These are phyloP conservation scores for Tetrastigma voinierianum DNA, from an alignment of 164 flowering plant genomes.

Conservation along the genomic window DNA sequence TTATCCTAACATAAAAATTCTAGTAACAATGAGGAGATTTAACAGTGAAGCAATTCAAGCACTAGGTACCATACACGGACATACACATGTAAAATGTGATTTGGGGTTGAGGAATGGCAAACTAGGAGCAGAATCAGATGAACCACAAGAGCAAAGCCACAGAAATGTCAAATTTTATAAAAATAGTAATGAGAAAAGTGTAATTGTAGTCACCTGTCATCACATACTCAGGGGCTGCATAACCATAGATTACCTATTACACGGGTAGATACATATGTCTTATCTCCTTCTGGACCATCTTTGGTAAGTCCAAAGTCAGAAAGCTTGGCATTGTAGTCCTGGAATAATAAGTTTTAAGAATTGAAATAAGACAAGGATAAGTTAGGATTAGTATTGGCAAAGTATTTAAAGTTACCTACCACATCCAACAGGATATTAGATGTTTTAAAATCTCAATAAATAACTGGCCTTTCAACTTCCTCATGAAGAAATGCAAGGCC, in stretches of 20 bases:
- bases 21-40: too few species aligned
- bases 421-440: constrained; percentile 45
- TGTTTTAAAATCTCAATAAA: constrained; percentile 47
- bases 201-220: constrained; percentile 23
- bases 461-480: constrained; percentile 45
- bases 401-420: constrained; percentile 16
- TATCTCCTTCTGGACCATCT: constrained; percentile 31
- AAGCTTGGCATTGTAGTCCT: constrained; percentile 35
- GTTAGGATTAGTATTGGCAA: background rate
- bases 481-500: constrained; percentile 55
- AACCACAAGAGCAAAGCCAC: background rate
- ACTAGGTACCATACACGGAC: background rate
- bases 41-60: background rate
- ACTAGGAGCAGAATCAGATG: background rate
- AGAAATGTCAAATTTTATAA: background rate
- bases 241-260: constrained; percentile 30
- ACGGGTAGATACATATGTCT: constrained; percentile 30
- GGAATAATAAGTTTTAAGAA: constrained; percentile 1
- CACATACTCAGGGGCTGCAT: constrained; percentile 34
- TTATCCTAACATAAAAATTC: too few species aligned
- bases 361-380: background rate
- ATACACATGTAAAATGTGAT: too few species aligned
- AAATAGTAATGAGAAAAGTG: too few species aligned
- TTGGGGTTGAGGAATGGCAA: too few species aligned
- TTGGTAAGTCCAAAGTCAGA: constrained; percentile 35